These are phyloP conservation scores for Hyparrhenia diplandra DNA, from an alignment of 176 grass and related monocot genomes.

Conservation along the genomic window DNA sequence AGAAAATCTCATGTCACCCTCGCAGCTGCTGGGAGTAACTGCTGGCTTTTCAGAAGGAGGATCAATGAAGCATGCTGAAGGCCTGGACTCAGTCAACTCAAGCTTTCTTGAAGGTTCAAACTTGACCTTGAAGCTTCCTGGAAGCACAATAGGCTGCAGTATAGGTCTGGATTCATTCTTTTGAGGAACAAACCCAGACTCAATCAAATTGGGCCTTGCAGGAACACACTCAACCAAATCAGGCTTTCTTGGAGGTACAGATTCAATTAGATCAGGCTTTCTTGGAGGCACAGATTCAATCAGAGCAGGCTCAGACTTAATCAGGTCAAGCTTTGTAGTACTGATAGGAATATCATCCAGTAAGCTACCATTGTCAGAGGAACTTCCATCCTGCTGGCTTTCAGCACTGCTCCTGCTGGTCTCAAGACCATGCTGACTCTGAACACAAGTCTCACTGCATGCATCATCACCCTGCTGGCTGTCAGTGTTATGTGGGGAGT, in stretches of 20 bases:
- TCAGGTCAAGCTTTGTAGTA: constrained; percentile 24
- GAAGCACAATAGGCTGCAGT: constrained; percentile 20
- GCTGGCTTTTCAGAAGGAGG: constrained; percentile 25
- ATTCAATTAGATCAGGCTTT: constrained; percentile 3
- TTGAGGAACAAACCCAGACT: not conserved
- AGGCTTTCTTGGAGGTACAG: not conserved
- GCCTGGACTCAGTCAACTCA: constrained; percentile 25
- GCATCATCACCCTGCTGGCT: constrained; percentile 41
- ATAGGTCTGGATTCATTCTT: not conserved
- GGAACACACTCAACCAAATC: not conserved
- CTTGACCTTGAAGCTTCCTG: too few relatives aligned
- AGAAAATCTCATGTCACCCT: constrained; percentile 46
- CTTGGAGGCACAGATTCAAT: not conserved
- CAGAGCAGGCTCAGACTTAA: not conserved
- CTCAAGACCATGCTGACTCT: constrained; percentile 32
- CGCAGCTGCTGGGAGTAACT: constrained; percentile 24
- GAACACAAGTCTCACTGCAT: constrained; percentile 38
- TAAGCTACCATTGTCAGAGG: constrained; percentile 35
- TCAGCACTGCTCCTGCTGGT: constrained; percentile 23
- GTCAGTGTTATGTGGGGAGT: constrained; percentile 4
- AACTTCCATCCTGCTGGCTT: constrained; percentile 39
- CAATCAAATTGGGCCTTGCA: constrained; percentile 6
- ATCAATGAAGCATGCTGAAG: constrained; percentile 35
- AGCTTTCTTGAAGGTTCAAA: constrained; percentile 21
- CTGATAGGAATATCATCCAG: constrained; percentile 29